Evolutionary conservation across 345 rosid species (phyloP), one percentile per base, ranked within the genome.

Genomic region (Bruguiera sexangula): DNA sequence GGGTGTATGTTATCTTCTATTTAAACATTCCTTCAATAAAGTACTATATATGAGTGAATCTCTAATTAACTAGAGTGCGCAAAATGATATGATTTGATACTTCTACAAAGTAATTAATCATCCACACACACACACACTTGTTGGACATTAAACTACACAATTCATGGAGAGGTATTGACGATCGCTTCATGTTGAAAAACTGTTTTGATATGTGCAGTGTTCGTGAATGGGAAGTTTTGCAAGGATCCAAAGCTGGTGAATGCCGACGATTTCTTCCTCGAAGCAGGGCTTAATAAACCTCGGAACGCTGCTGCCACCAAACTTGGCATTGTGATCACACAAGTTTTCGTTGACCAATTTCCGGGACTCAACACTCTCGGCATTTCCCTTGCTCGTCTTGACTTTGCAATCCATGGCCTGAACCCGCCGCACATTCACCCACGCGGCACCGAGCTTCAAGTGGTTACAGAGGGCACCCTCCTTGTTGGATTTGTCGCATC

Each of bases 351-450:
- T 3, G 58, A 30, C 22, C 22, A 69, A 69, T n/a, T 59, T 24
- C 6, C 65, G 13, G 59, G 72, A 48, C 63, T 69, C 30, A 60
- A 69, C 59, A 69, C 72, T 16, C 65, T 60, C n/a, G 72, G 72
- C 18, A 27, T 48, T 20, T 60, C 72, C 20, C 5, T 46, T 1
- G 48, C 13, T 20, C 59, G 65, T 3, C 20, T 48, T 37, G 30
- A 69, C 27, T 43, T 9, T 2, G 65, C 65, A 1, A 27, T 62
- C 9, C 0, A 26, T 60, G 72, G 62, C 43, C 21, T 69, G 2
- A n/a, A 20, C 58, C 72, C 46, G 20, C 72, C 37, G 9, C 37
- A 34, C 37, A 7, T 1, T 34, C 37, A 34, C 9, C 37, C 37
- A 1, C 37, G 37, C 5, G 72, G 55, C 26, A 21, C 58, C 0